Conservation (phyloP, 2,329 filamentous ascomycete species). For the Madurella mycetomatis region DNA sequence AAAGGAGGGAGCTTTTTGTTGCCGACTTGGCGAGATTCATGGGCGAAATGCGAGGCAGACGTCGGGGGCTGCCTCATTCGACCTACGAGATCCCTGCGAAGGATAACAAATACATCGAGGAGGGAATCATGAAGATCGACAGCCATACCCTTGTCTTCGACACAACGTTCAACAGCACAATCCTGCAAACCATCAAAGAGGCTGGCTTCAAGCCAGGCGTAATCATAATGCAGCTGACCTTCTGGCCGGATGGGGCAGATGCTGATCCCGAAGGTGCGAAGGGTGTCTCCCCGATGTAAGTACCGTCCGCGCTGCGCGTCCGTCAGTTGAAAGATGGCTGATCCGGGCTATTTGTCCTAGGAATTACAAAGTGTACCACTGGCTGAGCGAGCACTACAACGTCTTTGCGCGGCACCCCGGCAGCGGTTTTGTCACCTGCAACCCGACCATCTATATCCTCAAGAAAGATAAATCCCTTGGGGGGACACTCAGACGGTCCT, state of each 20-base stretch:
- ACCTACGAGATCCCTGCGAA: neutral
- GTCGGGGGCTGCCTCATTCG: neutral
- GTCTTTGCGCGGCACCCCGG: constrained; percentile 7
- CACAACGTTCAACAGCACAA: constrained; percentile 14
- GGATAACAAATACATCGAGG: neutral
- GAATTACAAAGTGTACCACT: constrained; percentile 6
- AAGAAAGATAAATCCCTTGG: neutral
- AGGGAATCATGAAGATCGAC: constrained; percentile 15
- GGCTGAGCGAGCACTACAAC: constrained; percentile 15
- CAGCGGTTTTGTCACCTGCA: constrained; percentile 14
- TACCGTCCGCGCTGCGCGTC: neutral
- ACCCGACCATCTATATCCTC: constrained; percentile 15
- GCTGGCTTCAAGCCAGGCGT: constrained; percentile 3
- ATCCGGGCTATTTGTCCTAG: neutral
- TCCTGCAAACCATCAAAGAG: constrained; percentile 11
- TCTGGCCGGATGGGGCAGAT: constrained; percentile 16
- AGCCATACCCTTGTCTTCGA: constrained; percentile 7
- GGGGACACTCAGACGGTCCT: neutral
- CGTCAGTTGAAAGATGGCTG: neutral
- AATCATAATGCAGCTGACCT: constrained; percentile 15
- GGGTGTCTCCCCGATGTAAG: neutral
- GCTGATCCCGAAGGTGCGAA: neutral
- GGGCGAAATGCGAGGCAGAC: neutral
- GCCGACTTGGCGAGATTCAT: constrained; percentile 3
- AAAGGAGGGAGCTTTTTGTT: neutral